Evolutionary conservation across 2,329 filamentous ascomycete genomes (phyloP).

Genomic region (Aspergillus costaricaensis): DNA sequence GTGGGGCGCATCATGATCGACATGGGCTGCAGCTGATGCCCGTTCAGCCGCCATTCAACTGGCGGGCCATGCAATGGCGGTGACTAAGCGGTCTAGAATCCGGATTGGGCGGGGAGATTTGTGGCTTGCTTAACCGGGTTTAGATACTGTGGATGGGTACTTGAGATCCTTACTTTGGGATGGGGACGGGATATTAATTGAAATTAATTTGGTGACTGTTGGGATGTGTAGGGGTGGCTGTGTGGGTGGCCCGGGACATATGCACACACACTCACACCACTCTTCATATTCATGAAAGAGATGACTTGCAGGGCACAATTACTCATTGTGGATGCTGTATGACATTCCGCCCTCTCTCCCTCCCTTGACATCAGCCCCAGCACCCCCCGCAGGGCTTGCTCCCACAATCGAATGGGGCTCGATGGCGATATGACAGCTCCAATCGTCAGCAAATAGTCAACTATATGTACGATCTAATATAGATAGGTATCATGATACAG

Average conservation of each 20-base stretch:
- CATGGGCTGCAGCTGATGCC: neutral
- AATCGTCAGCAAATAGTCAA: neutral
- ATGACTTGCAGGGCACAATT: neutral
- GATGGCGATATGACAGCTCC: neutral
- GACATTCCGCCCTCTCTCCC: neutral
- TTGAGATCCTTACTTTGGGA: no score
- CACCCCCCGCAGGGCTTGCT: neutral
- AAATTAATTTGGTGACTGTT: no score
- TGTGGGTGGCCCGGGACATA: no score
- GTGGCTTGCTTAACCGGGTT: neutral
- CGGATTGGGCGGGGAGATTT: neutral
- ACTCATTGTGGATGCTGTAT: neutral
- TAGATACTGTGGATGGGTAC: no score
- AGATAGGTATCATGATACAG: neutral
- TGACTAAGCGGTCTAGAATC: constrained; percentile 20
- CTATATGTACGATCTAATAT: neutral
- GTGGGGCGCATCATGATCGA: constrained; percentile 5
- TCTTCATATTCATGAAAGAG: neutral
- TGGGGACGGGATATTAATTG: no score
- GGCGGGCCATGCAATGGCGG: neutral
- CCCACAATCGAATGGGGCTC: neutral
- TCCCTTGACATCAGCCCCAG: neutral
- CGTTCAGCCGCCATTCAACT: neutral
- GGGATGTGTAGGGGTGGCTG: no score
- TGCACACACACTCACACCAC: neutral